Conservation (phyloP, 2,329 filamentous ascomycete species). For the Neofusicoccum kwambonambiense region DNA sequence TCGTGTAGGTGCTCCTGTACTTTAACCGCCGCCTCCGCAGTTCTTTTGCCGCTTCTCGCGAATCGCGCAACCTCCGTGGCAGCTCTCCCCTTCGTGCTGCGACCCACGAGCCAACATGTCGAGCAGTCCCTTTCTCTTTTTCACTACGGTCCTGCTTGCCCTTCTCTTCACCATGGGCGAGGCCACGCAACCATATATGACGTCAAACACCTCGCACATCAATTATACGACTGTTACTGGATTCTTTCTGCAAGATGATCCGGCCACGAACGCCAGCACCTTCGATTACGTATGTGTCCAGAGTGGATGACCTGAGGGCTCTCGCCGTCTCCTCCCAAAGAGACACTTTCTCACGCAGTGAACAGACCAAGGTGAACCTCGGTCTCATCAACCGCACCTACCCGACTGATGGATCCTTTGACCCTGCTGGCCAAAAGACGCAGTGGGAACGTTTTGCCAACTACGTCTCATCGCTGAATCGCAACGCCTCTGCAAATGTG, state of each 20-base stretch:
- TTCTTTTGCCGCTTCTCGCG: not conserved
- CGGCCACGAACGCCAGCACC: constrained; percentile 51
- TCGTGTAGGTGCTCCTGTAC: constrained; percentile 10
- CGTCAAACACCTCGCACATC: constrained; percentile 40
- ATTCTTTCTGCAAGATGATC: constrained; percentile 65
- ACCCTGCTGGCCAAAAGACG: constrained; percentile 46
- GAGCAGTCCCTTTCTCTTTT: constrained; percentile 17
- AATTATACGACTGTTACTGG: constrained; percentile 61
- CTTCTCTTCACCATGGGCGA: constrained; percentile 17
- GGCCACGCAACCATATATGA: not conserved
- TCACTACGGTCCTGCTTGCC: constrained; percentile 12
- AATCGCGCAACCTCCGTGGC: not conserved
- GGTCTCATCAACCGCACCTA: constrained; percentile 65
- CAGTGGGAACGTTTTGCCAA: constrained; percentile 65
- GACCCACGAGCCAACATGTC: not conserved
- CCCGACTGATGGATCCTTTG: constrained; percentile 48
- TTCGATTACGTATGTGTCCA: constrained; percentile 58
- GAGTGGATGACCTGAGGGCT: too few species aligned
- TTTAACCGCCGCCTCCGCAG: not conserved
- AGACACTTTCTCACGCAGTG: not conserved
- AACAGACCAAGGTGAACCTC: constrained; percentile 60
- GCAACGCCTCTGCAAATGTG: constrained; percentile 43
- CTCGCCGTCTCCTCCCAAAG: constrained; percentile 26
- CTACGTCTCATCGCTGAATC: constrained; percentile 58
- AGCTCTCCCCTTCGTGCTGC: too few species aligned